phyloP scores from a whole-genome alignment of 2,329 filamentous ascomycete genomes.

The Massarina eburnea region DNA sequence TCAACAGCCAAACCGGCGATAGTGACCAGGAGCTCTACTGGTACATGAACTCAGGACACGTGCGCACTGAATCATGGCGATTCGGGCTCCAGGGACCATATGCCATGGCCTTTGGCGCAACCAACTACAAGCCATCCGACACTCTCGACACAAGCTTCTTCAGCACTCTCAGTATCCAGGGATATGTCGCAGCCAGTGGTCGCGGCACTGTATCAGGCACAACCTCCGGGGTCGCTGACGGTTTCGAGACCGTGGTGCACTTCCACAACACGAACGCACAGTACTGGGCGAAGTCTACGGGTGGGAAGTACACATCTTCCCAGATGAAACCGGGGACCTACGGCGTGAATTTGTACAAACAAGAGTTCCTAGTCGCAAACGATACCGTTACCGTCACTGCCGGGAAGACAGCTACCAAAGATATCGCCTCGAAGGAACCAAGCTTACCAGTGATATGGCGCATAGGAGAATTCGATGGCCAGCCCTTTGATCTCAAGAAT shows the following conservation, averaged over 20 bases:
- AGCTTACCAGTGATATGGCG: slow-evolving; percentile 19
- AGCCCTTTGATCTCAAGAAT: slow-evolving; percentile 25
- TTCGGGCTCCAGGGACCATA: slow-evolving; percentile 24
- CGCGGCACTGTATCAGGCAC: slow-evolving; percentile 20
- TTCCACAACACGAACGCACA: slow-evolving; percentile 63
- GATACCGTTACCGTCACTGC: slow-evolving; percentile 19
- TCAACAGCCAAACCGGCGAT: slow-evolving; percentile 22
- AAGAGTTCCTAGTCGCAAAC: slow-evolving; percentile 20
- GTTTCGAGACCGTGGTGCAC: slow-evolving; percentile 49
- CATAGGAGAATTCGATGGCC: slow-evolving; percentile 25
- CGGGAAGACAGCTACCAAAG: slow-evolving; percentile 17
- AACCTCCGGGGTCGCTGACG: slow-evolving; percentile 16
- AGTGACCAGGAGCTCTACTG: slow-evolving; percentile 25
- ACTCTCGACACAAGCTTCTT: slow-evolving; percentile 26
- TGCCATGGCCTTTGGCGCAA: slow-evolving; percentile 21
- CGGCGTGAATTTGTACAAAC: slow-evolving; percentile 23
- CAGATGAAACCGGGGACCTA: slow-evolving; percentile 24
- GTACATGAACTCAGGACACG: slow-evolving; percentile 29
- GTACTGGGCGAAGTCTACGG: slow-evolving; percentile 54
- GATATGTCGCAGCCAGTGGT: slow-evolving; percentile 18
- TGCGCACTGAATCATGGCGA: slow-evolving; percentile 25
- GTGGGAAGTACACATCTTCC: slow-evolving; percentile 18
- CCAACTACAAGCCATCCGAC: slow-evolving; percentile 15
- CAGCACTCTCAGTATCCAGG: slow-evolving; percentile 17
- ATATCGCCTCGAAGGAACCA: slow-evolving; percentile 22